These are phyloP conservation scores for Cordyceps cateniannulata DNA, from an alignment of 2,329 filamentous ascomycete species.

Conservation along the genomic window DNA sequence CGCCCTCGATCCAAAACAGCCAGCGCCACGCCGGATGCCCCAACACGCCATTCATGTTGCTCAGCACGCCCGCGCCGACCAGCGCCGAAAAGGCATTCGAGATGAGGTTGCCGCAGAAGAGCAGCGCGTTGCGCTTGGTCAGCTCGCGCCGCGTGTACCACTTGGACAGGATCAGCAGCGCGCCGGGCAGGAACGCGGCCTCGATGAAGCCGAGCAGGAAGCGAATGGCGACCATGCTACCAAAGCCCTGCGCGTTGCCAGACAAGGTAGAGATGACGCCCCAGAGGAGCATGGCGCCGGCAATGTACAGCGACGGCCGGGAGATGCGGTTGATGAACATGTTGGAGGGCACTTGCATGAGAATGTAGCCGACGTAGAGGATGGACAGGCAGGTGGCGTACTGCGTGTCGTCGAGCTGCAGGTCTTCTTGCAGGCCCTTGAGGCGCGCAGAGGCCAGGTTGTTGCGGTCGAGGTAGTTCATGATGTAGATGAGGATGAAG, in stretches of 20 bases:
- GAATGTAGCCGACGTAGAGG: slow-evolving; percentile 59
- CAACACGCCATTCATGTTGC: slow-evolving; percentile 48
- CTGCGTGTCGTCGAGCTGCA: slow-evolving; percentile 48
- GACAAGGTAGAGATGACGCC: slow-evolving; percentile 53
- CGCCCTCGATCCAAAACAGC: slow-evolving; percentile 56
- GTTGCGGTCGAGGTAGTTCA: slow-evolving; percentile 64
- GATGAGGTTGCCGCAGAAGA: slow-evolving; percentile 54
- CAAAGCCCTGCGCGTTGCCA: slow-evolving; percentile 45
- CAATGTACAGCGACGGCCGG: slow-evolving; percentile 46
- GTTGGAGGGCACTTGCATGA: slow-evolving; percentile 57
- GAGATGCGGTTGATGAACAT: slow-evolving; percentile 50
- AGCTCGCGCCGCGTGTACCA: slow-evolving; percentile 60
- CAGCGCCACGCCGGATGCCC: slow-evolving; percentile 54
- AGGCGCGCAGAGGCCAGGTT: slow-evolving; percentile 63
- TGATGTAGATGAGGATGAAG: slow-evolving; percentile 69
- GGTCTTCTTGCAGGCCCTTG: slow-evolving; percentile 56
- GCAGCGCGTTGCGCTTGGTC: slow-evolving; percentile 46
- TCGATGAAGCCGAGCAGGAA: slow-evolving; percentile 58
- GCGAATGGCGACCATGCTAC: slow-evolving; percentile 47
- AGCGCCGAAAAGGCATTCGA: slow-evolving; percentile 55
- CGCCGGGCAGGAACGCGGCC: slow-evolving; percentile 59
- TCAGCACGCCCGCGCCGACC: slow-evolving; percentile 52
- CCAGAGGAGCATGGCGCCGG: slow-evolving; percentile 50
- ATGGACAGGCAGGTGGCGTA: slow-evolving; percentile 60
- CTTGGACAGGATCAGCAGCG: slow-evolving; percentile 56